A percentile compares a stretch with the other conserved stretches of the same genome.
Evolutionary conservation across 768 basidiomycete species (phyloP).

Genomic region (Hypsizygus marmoreus): DNA sequence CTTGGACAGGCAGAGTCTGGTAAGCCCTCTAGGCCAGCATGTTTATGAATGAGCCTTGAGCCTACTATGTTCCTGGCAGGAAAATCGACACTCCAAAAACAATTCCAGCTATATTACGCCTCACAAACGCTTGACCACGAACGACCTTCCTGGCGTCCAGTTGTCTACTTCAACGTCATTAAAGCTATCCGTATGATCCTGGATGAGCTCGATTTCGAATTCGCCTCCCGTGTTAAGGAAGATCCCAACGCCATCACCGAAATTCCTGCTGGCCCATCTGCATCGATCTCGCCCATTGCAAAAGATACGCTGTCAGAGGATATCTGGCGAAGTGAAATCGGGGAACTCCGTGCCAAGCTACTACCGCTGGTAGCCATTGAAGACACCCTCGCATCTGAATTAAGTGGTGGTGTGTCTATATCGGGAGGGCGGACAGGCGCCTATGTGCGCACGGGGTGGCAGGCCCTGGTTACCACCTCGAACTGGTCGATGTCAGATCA

Average conservation of each 20-base stretch:
- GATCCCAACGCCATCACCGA: slow-evolving; percentile 18
- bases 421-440: slow-evolving; percentile 62
- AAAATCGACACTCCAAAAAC: slow-evolving; percentile 84
- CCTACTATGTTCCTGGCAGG: slow-evolving; percentile 33
- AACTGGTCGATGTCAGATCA: slow-evolving; percentile 42
- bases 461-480: slow-evolving; percentile 51
- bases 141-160: slow-evolving; percentile 74
- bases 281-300: slow-evolving; percentile 8
- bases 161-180: slow-evolving; percentile 84
- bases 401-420: slow-evolving; percentile 65
- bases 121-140: slow-evolving; percentile 69
- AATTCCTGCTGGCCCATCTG: slow-evolving; percentile 19
- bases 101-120: slow-evolving; percentile 82
- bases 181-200: slow-evolving; percentile 76
- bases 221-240: slow-evolving; percentile 27
- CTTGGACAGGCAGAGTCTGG: slow-evolving; percentile 79
- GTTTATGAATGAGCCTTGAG: not conserved
- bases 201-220: slow-evolving; percentile 66
- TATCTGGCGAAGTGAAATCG: slow-evolving; percentile 38
- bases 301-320: not conserved
- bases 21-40: slow-evolving; percentile 13
- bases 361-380: slow-evolving; percentile 69
- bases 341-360: slow-evolving; percentile 53
- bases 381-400: slow-evolving; percentile 64
- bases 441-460: slow-evolving; percentile 75